These are phyloP conservation scores for Acacia confusa DNA, from an alignment of 306 rosid genomes.

Conservation along the genomic window DNA sequence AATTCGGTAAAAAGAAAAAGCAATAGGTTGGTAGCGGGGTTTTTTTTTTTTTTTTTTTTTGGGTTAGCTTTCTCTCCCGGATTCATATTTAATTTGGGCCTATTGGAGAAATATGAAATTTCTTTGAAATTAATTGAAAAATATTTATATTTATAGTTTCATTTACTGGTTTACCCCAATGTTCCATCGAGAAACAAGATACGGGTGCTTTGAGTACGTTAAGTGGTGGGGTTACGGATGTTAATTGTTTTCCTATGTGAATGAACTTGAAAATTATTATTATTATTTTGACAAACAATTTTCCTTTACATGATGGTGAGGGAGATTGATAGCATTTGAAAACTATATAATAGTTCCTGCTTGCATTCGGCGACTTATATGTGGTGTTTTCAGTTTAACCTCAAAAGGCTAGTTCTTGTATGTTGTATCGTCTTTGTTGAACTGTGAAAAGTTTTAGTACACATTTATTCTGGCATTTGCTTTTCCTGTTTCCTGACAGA, in stretches of 20 bases:
- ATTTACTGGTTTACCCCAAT: not conserved
- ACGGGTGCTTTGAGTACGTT: not conserved
- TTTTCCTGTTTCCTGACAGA: slow-evolving; percentile 3
- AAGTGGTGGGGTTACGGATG: not conserved
- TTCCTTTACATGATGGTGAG: not conserved
- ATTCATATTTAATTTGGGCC: not conserved
- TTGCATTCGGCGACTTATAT: not conserved
- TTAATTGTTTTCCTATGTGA: not conserved
- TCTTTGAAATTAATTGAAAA: not conserved
- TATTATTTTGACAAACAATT: not conserved
- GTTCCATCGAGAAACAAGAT: not conserved
- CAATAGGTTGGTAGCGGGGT: not conserved
- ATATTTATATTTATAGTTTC: not conserved
- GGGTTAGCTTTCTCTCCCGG: not conserved
- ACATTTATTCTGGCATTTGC: not conserved
- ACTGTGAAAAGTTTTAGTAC: not conserved
- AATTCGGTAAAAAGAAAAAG: not conserved
- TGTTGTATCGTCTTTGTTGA: slow-evolving; percentile 21
- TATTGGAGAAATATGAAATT: not conserved
- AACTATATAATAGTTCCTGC: not conserved
- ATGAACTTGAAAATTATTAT: not conserved
- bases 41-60: not conserved
- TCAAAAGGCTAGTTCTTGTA: not conserved
- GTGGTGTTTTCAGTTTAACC: not conserved
- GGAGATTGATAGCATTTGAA: slow-evolving; percentile 2